These are phyloP conservation scores for Stentor roeselii DNA, from an alignment of 73 alveolate genomes.

Conservation along the genomic window DNA sequence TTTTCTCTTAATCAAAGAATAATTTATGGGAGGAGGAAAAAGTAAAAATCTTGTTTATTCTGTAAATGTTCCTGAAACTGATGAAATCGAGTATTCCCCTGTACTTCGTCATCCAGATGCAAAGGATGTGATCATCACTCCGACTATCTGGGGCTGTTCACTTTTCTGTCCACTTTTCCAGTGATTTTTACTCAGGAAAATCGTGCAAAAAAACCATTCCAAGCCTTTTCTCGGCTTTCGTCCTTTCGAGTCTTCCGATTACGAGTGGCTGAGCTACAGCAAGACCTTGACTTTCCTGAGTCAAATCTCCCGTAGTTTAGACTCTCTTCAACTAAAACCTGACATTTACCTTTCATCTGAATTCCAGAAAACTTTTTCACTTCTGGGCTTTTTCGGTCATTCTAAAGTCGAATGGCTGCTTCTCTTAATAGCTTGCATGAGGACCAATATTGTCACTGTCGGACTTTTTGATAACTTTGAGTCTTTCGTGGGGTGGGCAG, in stretches of 20 bases:
- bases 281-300: neutral
- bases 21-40: neutral
- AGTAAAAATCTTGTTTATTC: neutral
- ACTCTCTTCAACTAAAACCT: neutral
- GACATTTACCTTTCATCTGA: neutral
- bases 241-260: neutral
- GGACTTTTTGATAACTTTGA: neutral
- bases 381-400: neutral
- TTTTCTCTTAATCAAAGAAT: neutral
- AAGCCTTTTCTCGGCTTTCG: neutral
- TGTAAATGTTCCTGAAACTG: neutral
- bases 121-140: neutral
- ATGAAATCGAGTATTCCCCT: neutral
- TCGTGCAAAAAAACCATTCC: neutral
- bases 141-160: neutral
- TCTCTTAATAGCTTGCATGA: neutral
- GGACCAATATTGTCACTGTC: neutral
- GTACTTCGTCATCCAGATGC: neutral
- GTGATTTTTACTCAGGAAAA: neutral
- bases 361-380: neutral
- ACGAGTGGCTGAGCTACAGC: neutral
- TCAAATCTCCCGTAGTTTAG: neutral
- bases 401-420: neutral
- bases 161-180: neutral
- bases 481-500: neutral